Base-by-base conservation (phyloP, 345 rosid genomes). In the Pelargonium nanum region DNA sequence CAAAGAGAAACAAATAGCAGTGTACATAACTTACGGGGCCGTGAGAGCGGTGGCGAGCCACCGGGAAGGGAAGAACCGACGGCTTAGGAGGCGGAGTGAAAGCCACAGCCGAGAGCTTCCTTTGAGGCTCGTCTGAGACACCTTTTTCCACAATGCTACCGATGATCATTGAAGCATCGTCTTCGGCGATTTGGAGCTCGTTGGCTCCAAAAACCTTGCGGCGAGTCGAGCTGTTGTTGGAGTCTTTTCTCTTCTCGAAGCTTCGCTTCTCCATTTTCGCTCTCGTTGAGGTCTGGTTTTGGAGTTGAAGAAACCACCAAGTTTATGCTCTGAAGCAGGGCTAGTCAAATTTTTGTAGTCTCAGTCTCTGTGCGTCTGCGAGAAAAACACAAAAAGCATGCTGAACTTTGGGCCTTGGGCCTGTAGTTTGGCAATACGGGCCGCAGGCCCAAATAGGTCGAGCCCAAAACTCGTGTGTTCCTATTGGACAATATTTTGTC, bases 1-100 rank as follows among this genome's bases (percentile, higher is more conserved):
- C 5, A 51, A 26, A 8, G n/a, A 22, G 24, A 28, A 19, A 53
- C 16, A 22, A 55, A 57, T 59, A 28, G 34, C 19, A 51, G 34
- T 1, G 58, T 61, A 19, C 3, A 26, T 53, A 51, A 40, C 91
- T 83, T 70, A 91, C 96, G 15, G 92, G 95, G 52, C 92, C 96
- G 50, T 83, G 84, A 55, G 96, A 85, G 32, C 98, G 92, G 81
- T 86, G 98, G 59, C 98, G 95, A 67, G 92, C 92, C 9, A 83
- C 82, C 1, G 96, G 96, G 63, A 91, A 91, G 30, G 98, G 83
- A 25, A 88, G 75, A 71, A 82, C 81, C 21, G 88, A 44, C 55
- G 72, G 82, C 55, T 68, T 76, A 20, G 95, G 96, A 0, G 91
- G 87, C 12, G 66, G 75, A 53, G 71, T 76, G 21, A 69, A 67